A percentile compares a stretch with the other conserved stretches of the same genome.
phyloP scores from a whole-genome alignment of 208 protist species.

The Acanthamoeba polyphaga region DNA sequence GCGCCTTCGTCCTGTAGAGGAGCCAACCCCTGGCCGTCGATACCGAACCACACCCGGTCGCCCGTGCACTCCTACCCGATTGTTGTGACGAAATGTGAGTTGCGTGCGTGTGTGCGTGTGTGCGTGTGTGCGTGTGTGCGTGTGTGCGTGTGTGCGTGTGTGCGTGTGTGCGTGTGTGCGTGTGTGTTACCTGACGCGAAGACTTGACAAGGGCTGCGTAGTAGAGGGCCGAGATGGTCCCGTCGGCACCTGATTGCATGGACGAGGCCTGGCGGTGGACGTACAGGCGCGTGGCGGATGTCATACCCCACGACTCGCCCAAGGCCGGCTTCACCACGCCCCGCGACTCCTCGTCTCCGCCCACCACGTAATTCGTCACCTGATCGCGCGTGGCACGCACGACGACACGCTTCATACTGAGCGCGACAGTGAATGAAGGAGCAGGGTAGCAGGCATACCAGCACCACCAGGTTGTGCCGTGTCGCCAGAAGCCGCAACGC shows the following conservation, averaged over 20 bases:
- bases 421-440: not conserved
- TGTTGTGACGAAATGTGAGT: no score
- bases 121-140: no score
- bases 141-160: no score
- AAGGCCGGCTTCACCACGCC: not conserved
- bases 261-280: not conserved
- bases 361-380: slow-evolving; percentile 18
- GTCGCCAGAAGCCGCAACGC: not conserved
- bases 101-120: no score
- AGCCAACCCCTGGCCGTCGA: slow-evolving; percentile 13
- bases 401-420: not conserved
- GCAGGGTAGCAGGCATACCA: not conserved
- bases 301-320: not conserved
- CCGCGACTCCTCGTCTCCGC: not conserved
- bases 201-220: slow-evolving; percentile 14
- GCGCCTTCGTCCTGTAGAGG: not conserved
- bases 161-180: no score
- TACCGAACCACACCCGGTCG: slow-evolving; percentile 34
- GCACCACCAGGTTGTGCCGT: not conserved
- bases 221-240: not conserved
- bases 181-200: not conserved
- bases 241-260: not conserved
- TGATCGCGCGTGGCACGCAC: not conserved
- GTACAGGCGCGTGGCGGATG: not conserved
- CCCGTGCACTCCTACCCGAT: not conserved